phyloP scores from a whole-genome alignment of 306 rosid species.

The Gillenia trifoliata region DNA sequence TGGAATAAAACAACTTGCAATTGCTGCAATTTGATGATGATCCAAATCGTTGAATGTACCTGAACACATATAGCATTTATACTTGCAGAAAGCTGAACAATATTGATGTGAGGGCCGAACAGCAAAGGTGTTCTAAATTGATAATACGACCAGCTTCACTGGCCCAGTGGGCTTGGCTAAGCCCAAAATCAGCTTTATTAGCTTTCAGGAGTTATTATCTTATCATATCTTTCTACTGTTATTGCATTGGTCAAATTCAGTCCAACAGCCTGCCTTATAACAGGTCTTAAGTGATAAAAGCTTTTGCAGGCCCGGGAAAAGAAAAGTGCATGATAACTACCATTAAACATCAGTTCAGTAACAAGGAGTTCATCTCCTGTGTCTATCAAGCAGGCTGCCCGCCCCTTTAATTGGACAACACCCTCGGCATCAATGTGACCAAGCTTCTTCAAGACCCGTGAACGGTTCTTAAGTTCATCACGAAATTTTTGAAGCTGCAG shows the following conservation, averaged over 20 bases:
- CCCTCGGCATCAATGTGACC: conserved; percentile 93
- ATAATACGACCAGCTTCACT: neutral
- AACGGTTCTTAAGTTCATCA: conserved; percentile 84
- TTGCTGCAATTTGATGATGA: conserved; percentile 95
- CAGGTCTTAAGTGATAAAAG: conserved; percentile 2
- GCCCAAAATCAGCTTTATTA: neutral
- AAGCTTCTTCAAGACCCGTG: conserved; percentile 90
- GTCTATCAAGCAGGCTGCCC: conserved; percentile 98
- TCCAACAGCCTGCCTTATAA: neutral
- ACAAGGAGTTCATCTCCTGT: conserved; percentile 98
- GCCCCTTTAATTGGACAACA: conserved; percentile 95
- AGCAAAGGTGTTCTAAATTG: neutral
- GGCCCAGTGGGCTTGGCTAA: neutral
- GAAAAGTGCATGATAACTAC: conserved; percentile 33
- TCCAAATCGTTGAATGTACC: conserved; percentile 96
- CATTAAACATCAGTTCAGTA: conserved; percentile 96
- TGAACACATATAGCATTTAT: conserved; percentile 19
- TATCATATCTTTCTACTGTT: neutral
- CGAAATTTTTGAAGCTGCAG: conserved; percentile 91
- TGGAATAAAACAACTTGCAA: conserved; percentile 96
- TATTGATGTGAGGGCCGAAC: neutral
- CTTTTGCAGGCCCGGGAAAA: neutral
- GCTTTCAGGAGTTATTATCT: neutral
- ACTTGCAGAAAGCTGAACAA: neutral
- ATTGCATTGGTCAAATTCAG: conserved; percentile 1